Evolutionary conservation across 176 grass and related monocot species (phyloP), one percentile per base, ranked within the genome.

Genomic region (Carex pumila): DNA sequence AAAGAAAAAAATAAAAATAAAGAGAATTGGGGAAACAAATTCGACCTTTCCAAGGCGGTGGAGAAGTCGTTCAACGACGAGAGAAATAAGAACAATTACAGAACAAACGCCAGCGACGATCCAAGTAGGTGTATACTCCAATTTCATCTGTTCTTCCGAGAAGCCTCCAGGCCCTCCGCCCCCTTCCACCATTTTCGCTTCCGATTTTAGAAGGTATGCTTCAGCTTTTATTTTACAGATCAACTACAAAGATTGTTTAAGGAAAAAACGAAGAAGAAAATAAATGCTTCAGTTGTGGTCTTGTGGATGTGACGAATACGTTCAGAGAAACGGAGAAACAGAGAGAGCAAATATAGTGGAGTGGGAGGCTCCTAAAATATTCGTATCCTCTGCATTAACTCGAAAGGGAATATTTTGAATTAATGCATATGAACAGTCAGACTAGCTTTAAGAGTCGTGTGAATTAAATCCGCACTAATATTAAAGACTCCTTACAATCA

Each of bases 41-140:
- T 13, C 45, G 15, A 97, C 94, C 94, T 97, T 97, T 78, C 94
- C 94, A 79, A 94, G 89, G 79, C 70, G 80, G 57, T 97, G 92
- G 85, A 97, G 90, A 61, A 87, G 84, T 0, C 94, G 87, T 85
- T 97, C 94, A 65, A 87, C 94, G 71, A 88, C 19, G 61, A 97
- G 87, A 59, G 94, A 97, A 79, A 97, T 70, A 71, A 90, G 49
- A 65, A 97, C 85, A 65, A 97, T 97, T 72, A 92, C 2, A 12
- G 90, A 94, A 87, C 92, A 97, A 55, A 94, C 87, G 12, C 61
- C 80, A 39, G 94, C 94, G 43, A 94, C 92, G 87, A 97, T 97
- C 94, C 94, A 97, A 62, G 94, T 97, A 19, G 94, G 94, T 39
- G 94, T 97, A 83, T 68, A 90, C 89, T 97, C 92, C 78, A 97